These are phyloP conservation scores for Fusarium lyarnte DNA, from an alignment of 2,329 filamentous ascomycete species.

Conservation along the genomic window DNA sequence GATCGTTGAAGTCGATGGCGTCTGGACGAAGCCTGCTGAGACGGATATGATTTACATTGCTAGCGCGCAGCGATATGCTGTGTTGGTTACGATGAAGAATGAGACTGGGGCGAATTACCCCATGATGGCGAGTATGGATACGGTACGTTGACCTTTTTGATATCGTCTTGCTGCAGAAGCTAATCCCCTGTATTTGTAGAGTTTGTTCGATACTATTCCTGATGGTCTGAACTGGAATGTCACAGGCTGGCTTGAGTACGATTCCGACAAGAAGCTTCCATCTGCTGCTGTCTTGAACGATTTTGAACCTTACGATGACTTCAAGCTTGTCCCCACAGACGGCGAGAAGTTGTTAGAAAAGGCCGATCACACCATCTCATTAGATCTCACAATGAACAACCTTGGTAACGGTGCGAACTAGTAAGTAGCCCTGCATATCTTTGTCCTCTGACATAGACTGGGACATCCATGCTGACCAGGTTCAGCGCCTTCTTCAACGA, in stretches of 20 bases:
- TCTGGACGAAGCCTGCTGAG: not conserved
- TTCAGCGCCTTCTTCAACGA: not conserved
- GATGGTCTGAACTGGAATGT: not conserved
- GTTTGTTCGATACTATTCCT: not conserved
- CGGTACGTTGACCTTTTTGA: rapidly evolving
- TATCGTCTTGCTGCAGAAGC: rapidly evolving
- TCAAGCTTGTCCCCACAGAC: not conserved
- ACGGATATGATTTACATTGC: not conserved
- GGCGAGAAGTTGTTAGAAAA: not conserved
- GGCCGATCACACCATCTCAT: not conserved
- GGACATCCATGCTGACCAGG: rapidly evolving
- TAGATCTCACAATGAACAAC: not conserved
- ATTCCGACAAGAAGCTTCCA: not conserved
- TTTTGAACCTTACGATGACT: not conserved
- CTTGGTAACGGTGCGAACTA: not conserved
- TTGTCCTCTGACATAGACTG: not conserved
- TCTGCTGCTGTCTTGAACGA: not conserved
- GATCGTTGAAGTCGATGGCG: not conserved
- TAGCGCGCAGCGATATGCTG: not conserved
- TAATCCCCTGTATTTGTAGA: not conserved
- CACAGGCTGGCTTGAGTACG: not conserved
- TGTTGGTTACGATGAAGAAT: not conserved
- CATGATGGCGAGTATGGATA: not conserved
- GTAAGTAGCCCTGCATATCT: not conserved
- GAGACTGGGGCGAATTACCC: not conserved